A percentile compares a stretch with the other conserved stretches of the same genome.
Evolutionary conservation across 768 basidiomycete genomes (phyloP).

Genomic region (Sarcomyxa edulis): DNA sequence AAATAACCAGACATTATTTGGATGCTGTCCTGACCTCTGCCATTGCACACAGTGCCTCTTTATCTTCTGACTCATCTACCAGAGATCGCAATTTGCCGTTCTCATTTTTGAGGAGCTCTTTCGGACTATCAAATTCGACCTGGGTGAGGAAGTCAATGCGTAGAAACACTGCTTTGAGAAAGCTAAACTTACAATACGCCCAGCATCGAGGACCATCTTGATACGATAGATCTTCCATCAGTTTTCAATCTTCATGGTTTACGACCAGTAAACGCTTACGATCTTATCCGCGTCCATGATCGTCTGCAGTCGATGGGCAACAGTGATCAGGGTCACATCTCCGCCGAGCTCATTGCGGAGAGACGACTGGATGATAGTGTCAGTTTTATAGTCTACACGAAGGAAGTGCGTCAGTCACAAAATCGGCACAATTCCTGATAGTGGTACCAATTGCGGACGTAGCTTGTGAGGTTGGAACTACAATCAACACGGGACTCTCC

Average conservation of each 20-base stretch:
- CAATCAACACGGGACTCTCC: constrained; percentile 28
- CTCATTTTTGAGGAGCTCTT: constrained; percentile 43
- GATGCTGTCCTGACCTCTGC: constrained; percentile 16
- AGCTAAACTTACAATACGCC: constrained; percentile 27
- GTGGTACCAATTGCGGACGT: constrained; percentile 44
- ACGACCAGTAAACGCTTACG: constrained; percentile 1
- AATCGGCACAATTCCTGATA: not conserved
- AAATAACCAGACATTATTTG: too few relatives aligned
- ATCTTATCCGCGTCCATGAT: constrained; percentile 49
- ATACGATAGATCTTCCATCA: too few relatives aligned
- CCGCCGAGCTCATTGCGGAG: constrained; percentile 7
- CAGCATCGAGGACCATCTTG: constrained; percentile 41
- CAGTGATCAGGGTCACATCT: constrained; percentile 18
- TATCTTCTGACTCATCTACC: constrained; percentile 60
- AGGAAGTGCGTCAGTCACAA: not conserved
- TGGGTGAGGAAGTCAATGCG: constrained; percentile 6
- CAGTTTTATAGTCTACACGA: constrained; percentile 10
- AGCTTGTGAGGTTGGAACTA: constrained; percentile 29
- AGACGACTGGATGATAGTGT: constrained; percentile 10
- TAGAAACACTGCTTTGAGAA: not conserved
- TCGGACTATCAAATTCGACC: constrained; percentile 53
- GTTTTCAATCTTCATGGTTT: too few relatives aligned
- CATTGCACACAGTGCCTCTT: constrained; percentile 41
- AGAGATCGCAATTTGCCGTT: constrained; percentile 47
- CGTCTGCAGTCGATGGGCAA: constrained; percentile 50